Percentiles rank a stretch among this genome's conserved stretches.
Evolutionary conservation across 176 grass and related monocot species (phyloP).

Genomic region (Phoenix dactylifera): DNA sequence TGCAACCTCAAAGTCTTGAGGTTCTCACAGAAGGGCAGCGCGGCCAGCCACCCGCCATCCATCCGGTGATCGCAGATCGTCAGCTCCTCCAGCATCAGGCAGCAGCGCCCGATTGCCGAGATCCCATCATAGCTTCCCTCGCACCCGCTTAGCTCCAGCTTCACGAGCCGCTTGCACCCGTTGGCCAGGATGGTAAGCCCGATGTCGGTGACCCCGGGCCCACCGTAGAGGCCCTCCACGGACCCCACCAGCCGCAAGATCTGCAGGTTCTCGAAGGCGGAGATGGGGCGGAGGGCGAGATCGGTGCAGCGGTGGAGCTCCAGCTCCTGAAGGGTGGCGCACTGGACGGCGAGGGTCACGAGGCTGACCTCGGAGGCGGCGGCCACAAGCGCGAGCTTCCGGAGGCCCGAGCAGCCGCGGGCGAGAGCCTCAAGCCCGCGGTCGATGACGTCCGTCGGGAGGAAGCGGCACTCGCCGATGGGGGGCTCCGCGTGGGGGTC

Average conservation of each 20-base stretch:
- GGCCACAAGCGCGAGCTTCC: slow-evolving; percentile 48
- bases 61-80: slow-evolving; percentile 65
- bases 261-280: slow-evolving; percentile 76
- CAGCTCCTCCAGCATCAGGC: slow-evolving; percentile 86
- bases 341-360: slow-evolving; percentile 55
- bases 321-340: slow-evolving; percentile 62
- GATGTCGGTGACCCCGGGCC: slow-evolving; percentile 69
- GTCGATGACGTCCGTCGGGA: slow-evolving; percentile 42
- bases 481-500: slow-evolving; percentile 42
- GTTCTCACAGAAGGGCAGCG: slow-evolving; percentile 75
- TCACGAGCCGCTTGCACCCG: slow-evolving; percentile 76
- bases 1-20: slow-evolving; percentile 73
- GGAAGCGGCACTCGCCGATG: slow-evolving; percentile 42
- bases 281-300: slow-evolving; percentile 73
- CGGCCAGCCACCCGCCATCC: slow-evolving; percentile 73
- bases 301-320: slow-evolving; percentile 81
- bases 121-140: slow-evolving; percentile 90
- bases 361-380: slow-evolving; percentile 41
- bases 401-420: slow-evolving; percentile 44
- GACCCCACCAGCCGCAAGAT: slow-evolving; percentile 69
- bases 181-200: slow-evolving; percentile 96
- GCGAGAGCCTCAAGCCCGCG: slow-evolving; percentile 47
- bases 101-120: slow-evolving; percentile 75
- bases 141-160: slow-evolving; percentile 70
- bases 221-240: slow-evolving; percentile 39